These are phyloP conservation scores for Parastagonospora nodorum DNA, from an alignment of 2,329 filamentous ascomycete genomes.

Conservation along the genomic window DNA sequence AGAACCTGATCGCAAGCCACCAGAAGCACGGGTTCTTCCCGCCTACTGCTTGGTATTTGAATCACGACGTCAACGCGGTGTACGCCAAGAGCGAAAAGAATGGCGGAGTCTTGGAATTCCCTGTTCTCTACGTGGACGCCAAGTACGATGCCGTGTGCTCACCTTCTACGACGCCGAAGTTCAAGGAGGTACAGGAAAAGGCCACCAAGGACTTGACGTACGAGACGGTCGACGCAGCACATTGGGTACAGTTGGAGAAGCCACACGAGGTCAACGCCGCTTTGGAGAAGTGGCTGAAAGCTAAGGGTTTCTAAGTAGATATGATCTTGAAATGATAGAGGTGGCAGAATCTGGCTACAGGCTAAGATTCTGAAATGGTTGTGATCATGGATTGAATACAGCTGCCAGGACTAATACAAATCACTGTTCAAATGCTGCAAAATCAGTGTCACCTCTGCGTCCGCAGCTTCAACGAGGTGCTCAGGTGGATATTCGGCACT, in stretches of 20 bases:
- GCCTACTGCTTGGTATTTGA: constrained; percentile 50
- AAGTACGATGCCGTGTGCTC: constrained; percentile 47
- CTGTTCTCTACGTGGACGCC: constrained; percentile 48
- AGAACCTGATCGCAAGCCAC: constrained; percentile 41
- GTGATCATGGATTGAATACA: too few species aligned
- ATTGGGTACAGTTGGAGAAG: constrained; percentile 38
- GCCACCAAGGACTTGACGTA: constrained; percentile 48
- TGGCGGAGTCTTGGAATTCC: constrained; percentile 39
- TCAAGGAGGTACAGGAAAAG: constrained; percentile 44
- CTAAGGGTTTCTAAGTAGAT: neutral
- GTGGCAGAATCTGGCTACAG: too few species aligned
- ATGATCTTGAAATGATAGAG: too few species aligned
- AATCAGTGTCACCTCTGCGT: constrained; percentile 55
- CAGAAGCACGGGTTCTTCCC: constrained; percentile 49
- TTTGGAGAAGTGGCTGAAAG: constrained; percentile 28
- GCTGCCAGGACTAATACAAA: too few species aligned
- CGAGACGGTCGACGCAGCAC: constrained; percentile 49
- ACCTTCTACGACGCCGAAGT: constrained; percentile 30
- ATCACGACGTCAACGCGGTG: constrained; percentile 50
- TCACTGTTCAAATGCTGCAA: constrained; percentile 15
- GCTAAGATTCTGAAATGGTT: too few species aligned
- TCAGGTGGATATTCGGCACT: constrained; percentile 48
- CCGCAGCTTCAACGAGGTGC: constrained; percentile 55
- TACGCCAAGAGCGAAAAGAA: constrained; percentile 49
- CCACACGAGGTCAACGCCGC: constrained; percentile 28